phyloP scores from a whole-genome alignment of 2,329 filamentous ascomycete genomes.

The Claviceps monticola region DNA sequence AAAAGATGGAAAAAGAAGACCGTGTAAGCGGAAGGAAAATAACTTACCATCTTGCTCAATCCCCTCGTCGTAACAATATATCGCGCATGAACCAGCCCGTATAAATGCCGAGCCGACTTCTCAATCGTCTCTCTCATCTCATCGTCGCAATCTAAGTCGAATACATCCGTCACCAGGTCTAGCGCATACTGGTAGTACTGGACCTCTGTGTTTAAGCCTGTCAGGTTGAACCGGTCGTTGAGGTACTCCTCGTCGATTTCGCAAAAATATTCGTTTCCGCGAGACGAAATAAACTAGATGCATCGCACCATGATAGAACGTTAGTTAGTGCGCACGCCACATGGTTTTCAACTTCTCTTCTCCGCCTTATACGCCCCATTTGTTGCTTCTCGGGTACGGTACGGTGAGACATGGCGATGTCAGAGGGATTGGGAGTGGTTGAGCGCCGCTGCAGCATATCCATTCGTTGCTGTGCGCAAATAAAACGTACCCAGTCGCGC shows the following conservation, averaged over 20 bases:
- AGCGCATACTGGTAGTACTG: slow-evolving; percentile 98
- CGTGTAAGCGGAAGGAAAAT: background rate
- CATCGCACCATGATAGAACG: background rate
- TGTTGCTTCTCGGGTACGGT: too few relatives aligned
- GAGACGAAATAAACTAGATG: slow-evolving; percentile 82
- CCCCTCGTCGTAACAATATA: slow-evolving; percentile 95
- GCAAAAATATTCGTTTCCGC: slow-evolving; percentile 98
- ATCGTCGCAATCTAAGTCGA: slow-evolving; percentile 96
- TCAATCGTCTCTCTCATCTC: slow-evolving; percentile 97
- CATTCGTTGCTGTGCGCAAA: background rate
- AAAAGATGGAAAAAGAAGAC: background rate
- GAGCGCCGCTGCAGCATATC: background rate
- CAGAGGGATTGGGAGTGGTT: background rate
- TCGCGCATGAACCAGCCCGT: slow-evolving; percentile 87
- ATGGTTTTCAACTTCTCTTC: background rate
- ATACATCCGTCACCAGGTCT: slow-evolving; percentile 93
- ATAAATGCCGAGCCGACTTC: slow-evolving; percentile 89
- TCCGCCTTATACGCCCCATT: background rate
- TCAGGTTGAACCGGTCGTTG: slow-evolving; percentile 95
- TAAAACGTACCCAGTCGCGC: slow-evolving; percentile 83
- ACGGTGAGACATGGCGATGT: too few relatives aligned
- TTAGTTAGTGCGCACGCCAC: background rate
- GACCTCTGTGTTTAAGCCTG: slow-evolving; percentile 90
- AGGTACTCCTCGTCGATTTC: slow-evolving; percentile 99
- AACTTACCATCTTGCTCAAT: slow-evolving; percentile 80